Evolutionary conservation across 441 rosid genomes (phyloP).

Genomic region (Erodium moschatum): DNA sequence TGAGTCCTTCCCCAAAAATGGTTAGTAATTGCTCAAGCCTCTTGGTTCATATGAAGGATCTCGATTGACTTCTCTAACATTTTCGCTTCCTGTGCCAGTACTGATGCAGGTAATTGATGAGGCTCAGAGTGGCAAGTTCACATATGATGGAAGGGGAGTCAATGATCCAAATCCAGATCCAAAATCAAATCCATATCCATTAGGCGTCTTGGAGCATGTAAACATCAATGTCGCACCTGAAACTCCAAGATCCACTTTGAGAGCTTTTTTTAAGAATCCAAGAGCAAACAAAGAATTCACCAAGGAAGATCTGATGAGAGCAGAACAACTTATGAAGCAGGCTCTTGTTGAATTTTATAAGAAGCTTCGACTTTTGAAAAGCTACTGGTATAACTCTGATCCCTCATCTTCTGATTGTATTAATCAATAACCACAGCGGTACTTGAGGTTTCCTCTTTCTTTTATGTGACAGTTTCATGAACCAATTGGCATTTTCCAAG

Average conservation of each 20-base stretch:
- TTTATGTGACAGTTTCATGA: constrained; percentile 45
- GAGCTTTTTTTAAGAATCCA: constrained; percentile 32
- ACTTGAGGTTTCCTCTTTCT: background rate
- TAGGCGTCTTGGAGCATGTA: constrained; percentile 52
- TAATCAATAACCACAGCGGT: background rate
- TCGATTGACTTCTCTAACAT: too few relatives aligned
- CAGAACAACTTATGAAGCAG: constrained; percentile 42
- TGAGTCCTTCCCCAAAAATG: too few relatives aligned
- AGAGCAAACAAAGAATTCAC: constrained; percentile 30
- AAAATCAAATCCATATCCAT: background rate
- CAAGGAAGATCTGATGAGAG: constrained; percentile 47
- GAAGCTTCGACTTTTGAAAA: constrained; percentile 54
- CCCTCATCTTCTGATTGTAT: too few relatives aligned
- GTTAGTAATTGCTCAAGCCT: too few relatives aligned
- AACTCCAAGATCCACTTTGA: constrained; percentile 47
- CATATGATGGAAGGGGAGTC: constrained; percentile 19
- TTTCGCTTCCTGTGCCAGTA: too few relatives aligned
- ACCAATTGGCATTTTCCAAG: constrained; percentile 24
- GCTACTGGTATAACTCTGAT: constrained; percentile 44
- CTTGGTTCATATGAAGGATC: too few relatives aligned
- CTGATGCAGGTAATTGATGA: constrained; percentile 39
- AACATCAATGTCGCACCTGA: constrained; percentile 50
- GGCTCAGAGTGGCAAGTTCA: constrained; percentile 26
- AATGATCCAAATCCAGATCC: too few relatives aligned
- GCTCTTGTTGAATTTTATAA: constrained; percentile 59